Base-by-base conservation (phyloP, 1,284 basidiomycete species). In the Ceratobasidium sp. region DNA sequence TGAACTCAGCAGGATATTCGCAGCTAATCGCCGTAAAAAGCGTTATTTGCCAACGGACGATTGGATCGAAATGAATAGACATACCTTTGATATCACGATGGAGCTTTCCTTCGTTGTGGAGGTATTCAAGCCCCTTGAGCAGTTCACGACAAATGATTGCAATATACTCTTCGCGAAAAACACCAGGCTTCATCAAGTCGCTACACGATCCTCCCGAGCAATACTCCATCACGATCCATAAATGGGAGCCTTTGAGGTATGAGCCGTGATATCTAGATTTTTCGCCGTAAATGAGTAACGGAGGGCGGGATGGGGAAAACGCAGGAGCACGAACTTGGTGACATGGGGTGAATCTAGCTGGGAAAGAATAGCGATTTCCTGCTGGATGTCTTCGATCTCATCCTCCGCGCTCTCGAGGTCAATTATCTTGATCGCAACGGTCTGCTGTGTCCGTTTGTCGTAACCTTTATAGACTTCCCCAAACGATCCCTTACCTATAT, bases 151-250 rank as follows among this genome's bases (percentile, higher is more conserved):
- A 90, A 80, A 99, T 94, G 84, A 99, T 99, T 13, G 97, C 97
- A 82, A 99, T 99, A 84, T 99, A 98, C 83, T 99, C 98, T 87
- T 99, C 97, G 80, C 95, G 90, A 85, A 99, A 98, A 0, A 95
- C 92, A 5, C 98, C 98, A 2, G 97, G 95, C 87, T 99, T 99
- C 95, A 98, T 97, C 84, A 95, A 86, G 87, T 95, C 93, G 62
- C 93, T 94, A 84, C 93, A 95, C 76, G 93, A 95, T 77, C 93
- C 93, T 76, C 93, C 93, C 7, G 94, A 94, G 81, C 94, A 95
- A 83, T 94, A 95, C 92, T 99, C 98, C 97, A 99, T 99, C 80
- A 99, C 95, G 83, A 99, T 99, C 97, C 97, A 99, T 42, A 99
- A 88, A 83, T 97, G 93, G 6, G 96, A 96, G 23, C 96, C 96